These are phyloP conservation scores for Diutina sp. DNA, from an alignment of 1,139 yeast genomes.

Conservation along the genomic window DNA sequence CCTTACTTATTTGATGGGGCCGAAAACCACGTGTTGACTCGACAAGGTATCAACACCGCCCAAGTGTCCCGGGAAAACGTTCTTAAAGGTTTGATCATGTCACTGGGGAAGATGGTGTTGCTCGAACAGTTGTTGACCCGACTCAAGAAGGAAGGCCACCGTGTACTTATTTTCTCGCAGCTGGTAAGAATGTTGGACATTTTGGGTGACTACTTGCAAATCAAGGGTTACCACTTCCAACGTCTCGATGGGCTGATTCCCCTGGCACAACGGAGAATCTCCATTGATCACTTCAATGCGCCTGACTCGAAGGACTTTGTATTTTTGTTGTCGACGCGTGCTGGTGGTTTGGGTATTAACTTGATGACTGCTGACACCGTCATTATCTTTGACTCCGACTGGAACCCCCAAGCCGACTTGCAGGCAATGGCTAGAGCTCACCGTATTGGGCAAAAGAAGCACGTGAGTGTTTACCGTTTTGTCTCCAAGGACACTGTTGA, in stretches of 20 bases:
- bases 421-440: constrained; percentile 99
- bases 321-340: constrained; percentile 85
- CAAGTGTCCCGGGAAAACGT: constrained; percentile 58
- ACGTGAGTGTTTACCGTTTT: constrained; percentile 92
- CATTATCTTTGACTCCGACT: constrained; percentile 91
- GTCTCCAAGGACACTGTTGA: constrained; percentile 96
- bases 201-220: constrained; percentile 80
- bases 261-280: constrained; percentile 82
- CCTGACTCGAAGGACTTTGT: constrained; percentile 90
- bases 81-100: constrained; percentile 87
- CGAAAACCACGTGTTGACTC: constrained; percentile 66
- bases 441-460: constrained; percentile 96
- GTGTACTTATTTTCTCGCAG: constrained; percentile 89
- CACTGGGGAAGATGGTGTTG: constrained; percentile 95
- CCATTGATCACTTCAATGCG: constrained; percentile 94
- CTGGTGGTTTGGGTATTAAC: constrained; percentile 97
- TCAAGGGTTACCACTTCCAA: constrained; percentile 86
- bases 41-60: constrained; percentile 18
- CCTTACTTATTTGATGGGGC: constrained; percentile 93
- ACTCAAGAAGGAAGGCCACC: constrained; percentile 83
- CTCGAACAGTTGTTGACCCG: constrained; percentile 80
- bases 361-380: constrained; percentile 99
- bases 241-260: constrained; percentile 96
- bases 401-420: constrained; percentile 80
- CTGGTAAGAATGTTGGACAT: constrained; percentile 97